Conservation (phyloP, 2,329 filamentous ascomycete species). For the Alternaria triticimaculans region DNA sequence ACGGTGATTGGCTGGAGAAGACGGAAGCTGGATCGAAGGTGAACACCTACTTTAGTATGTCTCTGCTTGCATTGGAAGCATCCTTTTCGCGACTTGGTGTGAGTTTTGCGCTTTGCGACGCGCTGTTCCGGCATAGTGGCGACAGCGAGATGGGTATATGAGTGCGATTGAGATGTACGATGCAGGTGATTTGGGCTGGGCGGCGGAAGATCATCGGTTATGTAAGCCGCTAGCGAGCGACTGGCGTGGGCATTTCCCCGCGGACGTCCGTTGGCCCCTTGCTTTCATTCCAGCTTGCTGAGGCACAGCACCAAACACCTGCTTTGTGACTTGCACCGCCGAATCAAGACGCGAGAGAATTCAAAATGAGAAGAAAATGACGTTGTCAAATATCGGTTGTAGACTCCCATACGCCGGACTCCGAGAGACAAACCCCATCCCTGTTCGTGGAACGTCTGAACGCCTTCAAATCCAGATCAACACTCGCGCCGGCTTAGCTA, state of each 20-base stretch:
- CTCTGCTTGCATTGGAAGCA: slow-evolving; percentile 43
- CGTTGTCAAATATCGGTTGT: not conserved
- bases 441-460: not conserved
- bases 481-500: not conserved
- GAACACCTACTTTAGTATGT: slow-evolving; percentile 38
- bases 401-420: not conserved
- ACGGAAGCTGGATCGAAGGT: not conserved
- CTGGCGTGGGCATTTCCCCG: not conserved
- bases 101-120: slow-evolving; percentile 39
- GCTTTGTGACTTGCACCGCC: not conserved
- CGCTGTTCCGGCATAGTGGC: slow-evolving; percentile 25
- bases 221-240: slow-evolving; percentile 10
- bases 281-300: not conserved
- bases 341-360: not conserved
- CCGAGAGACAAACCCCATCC: not conserved
- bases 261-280: not conserved
- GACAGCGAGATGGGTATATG: not conserved
- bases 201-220: slow-evolving; percentile 4
- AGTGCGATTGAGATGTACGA: not conserved
- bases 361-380: not conserved
- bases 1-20: slow-evolving; percentile 14
- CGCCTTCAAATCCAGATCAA: not conserved
- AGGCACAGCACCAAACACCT: not conserved
- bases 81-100: slow-evolving; percentile 41
- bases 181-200: not conserved